These are phyloP conservation scores for Talaromyces liani DNA, from an alignment of 495 filamentous ascomycete species.

Conservation along the genomic window DNA sequence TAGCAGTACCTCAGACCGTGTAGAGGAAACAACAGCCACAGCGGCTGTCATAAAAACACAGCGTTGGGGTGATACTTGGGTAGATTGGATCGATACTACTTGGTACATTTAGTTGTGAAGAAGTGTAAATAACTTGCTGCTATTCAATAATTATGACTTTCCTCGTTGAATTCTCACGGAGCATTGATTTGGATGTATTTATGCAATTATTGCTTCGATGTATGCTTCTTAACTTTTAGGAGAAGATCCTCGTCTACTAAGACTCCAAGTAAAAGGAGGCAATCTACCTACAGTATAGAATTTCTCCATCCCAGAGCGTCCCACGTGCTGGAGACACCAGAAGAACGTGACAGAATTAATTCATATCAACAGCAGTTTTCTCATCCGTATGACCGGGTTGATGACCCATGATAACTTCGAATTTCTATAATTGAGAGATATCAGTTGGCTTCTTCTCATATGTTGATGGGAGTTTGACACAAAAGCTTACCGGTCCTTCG, in stretches of 20 bases:
- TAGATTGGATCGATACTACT: background rate
- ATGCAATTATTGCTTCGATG: background rate
- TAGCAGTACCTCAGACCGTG: background rate
- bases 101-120: background rate
- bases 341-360: background rate
- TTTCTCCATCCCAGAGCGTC: background rate
- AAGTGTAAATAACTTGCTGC: background rate
- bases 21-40: background rate
- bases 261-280: background rate
- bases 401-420: background rate
- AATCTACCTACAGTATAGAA: background rate
- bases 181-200: background rate
- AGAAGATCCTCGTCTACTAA: background rate
- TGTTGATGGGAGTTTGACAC: background rate
- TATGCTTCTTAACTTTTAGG: background rate
- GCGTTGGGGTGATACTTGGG: background rate
- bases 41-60: background rate
- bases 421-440: background rate
- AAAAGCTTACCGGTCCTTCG: background rate
- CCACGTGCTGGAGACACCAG: background rate
- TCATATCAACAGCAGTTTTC: background rate
- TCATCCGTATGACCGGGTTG: background rate
- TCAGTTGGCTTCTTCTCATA: background rate
- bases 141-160: background rate
- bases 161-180: background rate